Conservation (phyloP, 306 rosid genomes). For the Quercus gilva region DNA sequence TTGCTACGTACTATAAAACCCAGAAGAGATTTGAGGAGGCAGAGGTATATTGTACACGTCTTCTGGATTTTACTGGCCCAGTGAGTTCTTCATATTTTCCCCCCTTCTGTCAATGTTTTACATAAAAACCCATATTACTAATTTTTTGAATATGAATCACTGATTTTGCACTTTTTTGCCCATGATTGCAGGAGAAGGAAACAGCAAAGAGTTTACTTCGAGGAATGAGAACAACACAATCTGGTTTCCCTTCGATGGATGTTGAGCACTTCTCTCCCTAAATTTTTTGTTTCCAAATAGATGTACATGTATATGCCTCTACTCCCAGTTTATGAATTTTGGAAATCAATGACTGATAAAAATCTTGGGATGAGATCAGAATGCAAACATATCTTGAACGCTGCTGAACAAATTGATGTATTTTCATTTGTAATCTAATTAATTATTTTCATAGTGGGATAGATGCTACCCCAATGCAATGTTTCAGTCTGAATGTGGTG, state of each 20-base stretch:
- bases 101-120: background rate
- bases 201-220: slow-evolving; percentile 83
- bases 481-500: background rate
- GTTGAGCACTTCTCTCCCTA: slow-evolving; percentile 78
- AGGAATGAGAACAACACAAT: slow-evolving; percentile 75
- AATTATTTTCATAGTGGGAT: background rate
- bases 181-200: slow-evolving; percentile 76
- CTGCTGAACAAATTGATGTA: slow-evolving; percentile 4
- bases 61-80: slow-evolving; percentile 90
- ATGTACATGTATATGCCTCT: background rate
- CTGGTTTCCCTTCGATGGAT: slow-evolving; percentile 67
- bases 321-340: slow-evolving; percentile 15
- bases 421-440: background rate
- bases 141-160: background rate
- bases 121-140: background rate
- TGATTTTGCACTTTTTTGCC: slow-evolving; percentile 12
- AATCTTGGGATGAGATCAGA: background rate
- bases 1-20: slow-evolving; percentile 59
- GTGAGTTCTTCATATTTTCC: slow-evolving; percentile 44
- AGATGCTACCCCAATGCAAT: background rate
- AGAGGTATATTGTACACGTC: slow-evolving; percentile 93
- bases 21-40: slow-evolving; percentile 78
- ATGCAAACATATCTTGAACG: background rate
- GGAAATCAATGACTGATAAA: background rate
- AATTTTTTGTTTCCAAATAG: slow-evolving; percentile 9